Evolutionary conservation across 768 basidiomycete species (phyloP).

Genomic region (Mycena amicta): DNA sequence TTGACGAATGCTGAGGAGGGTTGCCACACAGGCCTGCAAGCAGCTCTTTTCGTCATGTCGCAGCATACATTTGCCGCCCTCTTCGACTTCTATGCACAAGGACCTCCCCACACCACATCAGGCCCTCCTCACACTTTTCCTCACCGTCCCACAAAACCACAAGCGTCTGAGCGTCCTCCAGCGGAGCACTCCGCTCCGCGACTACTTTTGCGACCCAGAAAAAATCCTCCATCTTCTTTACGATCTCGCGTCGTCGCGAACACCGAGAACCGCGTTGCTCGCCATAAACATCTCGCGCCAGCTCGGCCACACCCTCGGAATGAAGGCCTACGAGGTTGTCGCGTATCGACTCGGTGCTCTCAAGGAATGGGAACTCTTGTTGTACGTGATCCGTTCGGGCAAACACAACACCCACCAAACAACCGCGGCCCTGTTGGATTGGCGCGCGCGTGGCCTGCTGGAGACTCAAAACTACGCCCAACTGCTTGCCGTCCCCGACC

Average conservation of each 20-base stretch:
- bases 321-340: slow-evolving; percentile 60
- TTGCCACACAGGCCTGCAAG: slow-evolving; percentile 30
- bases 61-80: slow-evolving; percentile 22
- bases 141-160: slow-evolving; percentile 5
- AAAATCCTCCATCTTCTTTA: slow-evolving; percentile 35
- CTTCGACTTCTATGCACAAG: slow-evolving; percentile 9
- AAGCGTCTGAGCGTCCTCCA: slow-evolving; percentile 2
- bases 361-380: slow-evolving; percentile 54
- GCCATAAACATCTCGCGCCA: slow-evolving; percentile 50
- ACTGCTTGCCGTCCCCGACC: slow-evolving; percentile 48
- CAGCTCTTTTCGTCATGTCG: slow-evolving; percentile 18
- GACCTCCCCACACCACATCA: background rate
- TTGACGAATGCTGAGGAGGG: slow-evolving; percentile 69
- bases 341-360: slow-evolving; percentile 49
- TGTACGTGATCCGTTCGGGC: slow-evolving; percentile 51
- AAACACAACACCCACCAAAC: slow-evolving; percentile 49
- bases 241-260: slow-evolving; percentile 33
- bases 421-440: slow-evolving; percentile 65
- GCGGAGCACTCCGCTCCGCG: slow-evolving; percentile 1
- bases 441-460: slow-evolving; percentile 63
- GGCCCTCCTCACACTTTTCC: slow-evolving; percentile 7
- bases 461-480: slow-evolving; percentile 52
- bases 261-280: slow-evolving; percentile 44
- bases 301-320: slow-evolving; percentile 52
- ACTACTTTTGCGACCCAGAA: slow-evolving; percentile 35